Percentiles rank a stretch among this genome's conserved stretches.
Evolutionary conservation across 2,329 filamentous ascomycete genomes (phyloP).

Genomic region (Diaporthe amygdali): DNA sequence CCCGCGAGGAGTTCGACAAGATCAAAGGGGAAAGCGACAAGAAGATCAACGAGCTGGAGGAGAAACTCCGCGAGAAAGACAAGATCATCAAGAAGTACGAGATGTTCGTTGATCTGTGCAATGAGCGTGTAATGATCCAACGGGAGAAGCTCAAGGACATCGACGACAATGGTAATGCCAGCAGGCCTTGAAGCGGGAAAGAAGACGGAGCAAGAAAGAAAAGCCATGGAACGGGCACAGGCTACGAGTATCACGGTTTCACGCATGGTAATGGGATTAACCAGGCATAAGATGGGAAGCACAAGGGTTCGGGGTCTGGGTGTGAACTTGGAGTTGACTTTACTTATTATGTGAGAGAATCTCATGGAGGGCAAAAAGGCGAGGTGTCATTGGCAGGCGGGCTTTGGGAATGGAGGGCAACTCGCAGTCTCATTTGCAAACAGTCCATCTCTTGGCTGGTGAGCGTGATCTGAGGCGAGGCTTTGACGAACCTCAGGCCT

Average conservation of each 20-base stretch:
- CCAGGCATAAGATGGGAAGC: slow-evolving; percentile 11
- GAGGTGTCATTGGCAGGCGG: neutral
- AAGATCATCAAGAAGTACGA: slow-evolving; percentile 68
- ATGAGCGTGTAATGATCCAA: slow-evolving; percentile 69
- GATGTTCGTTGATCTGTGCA: slow-evolving; percentile 74
- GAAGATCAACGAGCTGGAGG: slow-evolving; percentile 62
- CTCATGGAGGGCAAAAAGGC: neutral
- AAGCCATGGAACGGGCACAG: neutral
- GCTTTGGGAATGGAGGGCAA: slow-evolving; percentile 3
- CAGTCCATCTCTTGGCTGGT: neutral
- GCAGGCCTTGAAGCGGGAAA: neutral
- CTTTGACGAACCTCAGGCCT: neutral
- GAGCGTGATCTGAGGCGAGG: neutral
- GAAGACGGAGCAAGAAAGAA: neutral
- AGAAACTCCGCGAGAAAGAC: slow-evolving; percentile 67
- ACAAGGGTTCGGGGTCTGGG: neutral
- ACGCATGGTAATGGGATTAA: slow-evolving; percentile 18
- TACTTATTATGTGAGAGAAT: slow-evolving; percentile 1
- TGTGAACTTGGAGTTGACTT: slow-evolving; percentile 6
- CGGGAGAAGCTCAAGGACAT: slow-evolving; percentile 54
- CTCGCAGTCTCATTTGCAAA: neutral
- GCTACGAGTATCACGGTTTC: slow-evolving; percentile 13
- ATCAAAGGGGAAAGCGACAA: slow-evolving; percentile 61
- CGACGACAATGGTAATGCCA: slow-evolving; percentile 27
- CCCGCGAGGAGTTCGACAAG: slow-evolving; percentile 61